Percentiles rank a stretch among this genome's conserved stretches.
These are phyloP conservation scores for Mesembryanthemum crystallinum DNA, from an alignment of 148 eudicot species.

Conservation along the genomic window DNA sequence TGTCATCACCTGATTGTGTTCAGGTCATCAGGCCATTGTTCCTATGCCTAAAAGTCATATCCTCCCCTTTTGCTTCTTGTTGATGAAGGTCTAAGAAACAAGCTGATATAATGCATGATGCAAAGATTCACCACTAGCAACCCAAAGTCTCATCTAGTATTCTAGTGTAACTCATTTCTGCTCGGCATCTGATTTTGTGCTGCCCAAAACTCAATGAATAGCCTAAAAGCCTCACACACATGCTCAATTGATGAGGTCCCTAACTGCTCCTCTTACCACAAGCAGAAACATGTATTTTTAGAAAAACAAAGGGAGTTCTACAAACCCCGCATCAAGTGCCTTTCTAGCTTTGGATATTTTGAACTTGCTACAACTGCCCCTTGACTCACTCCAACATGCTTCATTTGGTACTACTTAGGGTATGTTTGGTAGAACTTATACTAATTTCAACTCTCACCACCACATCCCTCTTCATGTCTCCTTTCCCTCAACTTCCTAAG, in stretches of 20 bases:
- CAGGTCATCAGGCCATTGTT: neutral
- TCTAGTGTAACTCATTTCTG: neutral
- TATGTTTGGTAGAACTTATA: neutral
- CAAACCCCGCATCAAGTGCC: neutral
- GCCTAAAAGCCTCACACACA: neutral
- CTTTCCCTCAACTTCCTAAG: no score
- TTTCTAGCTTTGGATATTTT: neutral
- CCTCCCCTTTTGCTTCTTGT: neutral
- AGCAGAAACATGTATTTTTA: neutral
- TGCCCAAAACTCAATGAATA: neutral
- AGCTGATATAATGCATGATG: neutral
- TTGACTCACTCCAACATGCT: neutral
- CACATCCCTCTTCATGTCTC: no score
- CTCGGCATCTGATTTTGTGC: neutral
- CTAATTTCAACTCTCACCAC: no score
- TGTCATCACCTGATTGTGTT: neutral
- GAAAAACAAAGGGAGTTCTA: no score
- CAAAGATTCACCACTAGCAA: neutral
- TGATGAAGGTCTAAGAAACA: neutral
- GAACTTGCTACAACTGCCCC: neutral
- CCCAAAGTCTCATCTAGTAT: neutral
- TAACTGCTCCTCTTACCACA: neutral
- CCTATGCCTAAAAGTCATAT: neutral
- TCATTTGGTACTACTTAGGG: neutral
- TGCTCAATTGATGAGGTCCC: neutral